Evolutionary conservation across 164 flowering plant species (phyloP).

Genomic region (Aristolochia fimbriata): DNA sequence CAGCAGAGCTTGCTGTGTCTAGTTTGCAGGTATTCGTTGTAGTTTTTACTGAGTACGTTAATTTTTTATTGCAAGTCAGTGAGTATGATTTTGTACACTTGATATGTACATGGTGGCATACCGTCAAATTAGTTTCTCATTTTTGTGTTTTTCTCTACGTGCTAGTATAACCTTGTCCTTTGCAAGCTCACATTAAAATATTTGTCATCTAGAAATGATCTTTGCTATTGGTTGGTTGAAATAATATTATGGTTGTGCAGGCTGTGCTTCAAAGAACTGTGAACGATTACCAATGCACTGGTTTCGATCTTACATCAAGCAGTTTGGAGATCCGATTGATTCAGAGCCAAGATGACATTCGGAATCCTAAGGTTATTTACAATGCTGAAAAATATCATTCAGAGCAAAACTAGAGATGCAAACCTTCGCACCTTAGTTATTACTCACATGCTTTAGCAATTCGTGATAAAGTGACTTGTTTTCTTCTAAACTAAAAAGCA

Average conservation of each 20-base stretch:
- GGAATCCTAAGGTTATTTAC: slow-evolving; percentile 56
- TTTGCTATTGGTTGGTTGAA: no score
- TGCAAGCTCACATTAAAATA: no score
- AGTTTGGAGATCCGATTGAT: slow-evolving; percentile 90
- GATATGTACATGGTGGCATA: no score
- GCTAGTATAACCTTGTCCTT: no score
- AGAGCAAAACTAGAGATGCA: background rate
- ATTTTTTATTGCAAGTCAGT: background rate
- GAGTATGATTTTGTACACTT: no score
- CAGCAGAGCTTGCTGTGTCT: slow-evolving; percentile 96
- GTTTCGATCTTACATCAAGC: slow-evolving; percentile 70
- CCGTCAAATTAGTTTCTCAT: no score
- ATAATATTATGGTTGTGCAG: slow-evolving; percentile 25
- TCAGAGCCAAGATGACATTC: slow-evolving; percentile 89
- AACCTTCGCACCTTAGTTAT: no score
- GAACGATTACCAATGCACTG: slow-evolving; percentile 48
- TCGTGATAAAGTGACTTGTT: no score
- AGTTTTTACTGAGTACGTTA: background rate
- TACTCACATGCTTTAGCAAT: no score
- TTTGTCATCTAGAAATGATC: no score
- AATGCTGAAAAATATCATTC: slow-evolving; percentile 55
- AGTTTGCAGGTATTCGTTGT: slow-evolving; percentile 73
- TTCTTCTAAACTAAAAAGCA: no score
- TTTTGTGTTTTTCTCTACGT: no score
- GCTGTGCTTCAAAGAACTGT: slow-evolving; percentile 70